Conservation (phyloP, 1,284 basidiomycete genomes). For the Apiotrichum mycotoxinovorans region DNA sequence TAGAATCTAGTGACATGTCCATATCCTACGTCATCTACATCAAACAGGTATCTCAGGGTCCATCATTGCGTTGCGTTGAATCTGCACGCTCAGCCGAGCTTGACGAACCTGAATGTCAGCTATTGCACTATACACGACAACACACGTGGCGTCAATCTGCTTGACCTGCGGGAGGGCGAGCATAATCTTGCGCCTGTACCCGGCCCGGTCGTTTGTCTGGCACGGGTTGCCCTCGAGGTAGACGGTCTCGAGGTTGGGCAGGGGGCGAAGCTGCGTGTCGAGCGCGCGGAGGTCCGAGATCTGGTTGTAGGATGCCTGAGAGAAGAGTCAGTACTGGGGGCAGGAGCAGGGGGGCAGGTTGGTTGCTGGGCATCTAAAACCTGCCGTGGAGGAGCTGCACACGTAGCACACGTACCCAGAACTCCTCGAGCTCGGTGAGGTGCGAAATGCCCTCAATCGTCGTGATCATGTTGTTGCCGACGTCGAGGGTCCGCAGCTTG, state of each 20-base stretch:
- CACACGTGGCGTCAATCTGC: constrained; percentile 93
- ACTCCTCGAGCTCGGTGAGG: constrained; percentile 72
- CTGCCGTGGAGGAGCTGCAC: no score
- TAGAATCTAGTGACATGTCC: background rate
- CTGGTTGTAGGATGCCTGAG: constrained; percentile 81
- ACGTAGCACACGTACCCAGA: constrained; percentile 93
- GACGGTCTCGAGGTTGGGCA: constrained; percentile 72
- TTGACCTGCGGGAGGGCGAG: constrained; percentile 80
- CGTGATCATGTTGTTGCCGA: constrained; percentile 79
- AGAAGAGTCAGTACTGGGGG: background rate
- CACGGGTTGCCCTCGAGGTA: constrained; percentile 95
- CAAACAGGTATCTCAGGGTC: background rate
- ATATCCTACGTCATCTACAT: background rate
- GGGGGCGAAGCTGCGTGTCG: constrained; percentile 67
- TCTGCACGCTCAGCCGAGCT: background rate
- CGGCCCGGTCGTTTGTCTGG: constrained; percentile 69
- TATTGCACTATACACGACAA: constrained; percentile 18
- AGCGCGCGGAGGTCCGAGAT: constrained; percentile 65
- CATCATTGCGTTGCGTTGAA: no score
- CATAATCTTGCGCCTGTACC: constrained; percentile 86
- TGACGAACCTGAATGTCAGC: constrained; percentile 11
- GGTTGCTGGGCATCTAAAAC: no score
- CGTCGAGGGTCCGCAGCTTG: constrained; percentile 79
- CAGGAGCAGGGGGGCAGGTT: no score
- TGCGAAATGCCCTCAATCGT: constrained; percentile 77